phyloP scores from a whole-genome alignment of 2,329 filamentous ascomycete genomes.

The Colletotrichum sp. region DNA sequence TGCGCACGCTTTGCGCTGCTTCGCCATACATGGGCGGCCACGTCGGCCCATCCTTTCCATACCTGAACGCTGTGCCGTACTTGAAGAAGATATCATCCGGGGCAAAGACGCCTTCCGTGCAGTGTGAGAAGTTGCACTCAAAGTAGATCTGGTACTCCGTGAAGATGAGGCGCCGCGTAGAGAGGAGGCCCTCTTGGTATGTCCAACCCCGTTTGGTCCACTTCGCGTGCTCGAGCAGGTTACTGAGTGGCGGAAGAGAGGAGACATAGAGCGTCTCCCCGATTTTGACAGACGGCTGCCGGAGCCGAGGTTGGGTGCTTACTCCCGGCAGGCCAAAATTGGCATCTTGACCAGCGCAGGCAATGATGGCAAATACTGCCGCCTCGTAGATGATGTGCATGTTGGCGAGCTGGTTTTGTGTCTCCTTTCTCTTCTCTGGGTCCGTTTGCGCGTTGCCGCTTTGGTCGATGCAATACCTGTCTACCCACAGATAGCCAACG shows the following conservation, averaged over 20 bases:
- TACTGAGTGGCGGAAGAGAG: background rate
- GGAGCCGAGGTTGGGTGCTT: conserved; percentile 30
- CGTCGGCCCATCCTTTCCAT: background rate
- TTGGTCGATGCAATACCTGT: conserved; percentile 37
- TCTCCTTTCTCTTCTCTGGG: conserved; percentile 16
- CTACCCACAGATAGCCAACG: conserved; percentile 42
- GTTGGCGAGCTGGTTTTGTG: conserved; percentile 29
- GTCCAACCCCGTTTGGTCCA: conserved; percentile 44
- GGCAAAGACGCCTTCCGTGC: background rate
- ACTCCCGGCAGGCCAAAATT: conserved; percentile 39
- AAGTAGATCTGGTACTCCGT: conserved; percentile 44
- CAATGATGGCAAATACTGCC: conserved; percentile 41
- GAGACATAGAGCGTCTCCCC: conserved; percentile 1
- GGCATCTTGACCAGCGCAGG: conserved; percentile 36
- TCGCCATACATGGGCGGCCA: background rate
- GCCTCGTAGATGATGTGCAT: conserved; percentile 45
- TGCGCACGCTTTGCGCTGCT: background rate
- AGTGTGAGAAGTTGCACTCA: conserved; percentile 33
- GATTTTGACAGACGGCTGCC: conserved; percentile 26
- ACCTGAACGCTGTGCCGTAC: background rate
- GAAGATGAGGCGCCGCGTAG: conserved; percentile 40
- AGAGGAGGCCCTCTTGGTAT: conserved; percentile 41
- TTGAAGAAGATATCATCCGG: background rate
- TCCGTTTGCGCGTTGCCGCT: conserved; percentile 12
- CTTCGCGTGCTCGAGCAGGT: conserved; percentile 30